These are phyloP conservation scores for Fusarium sp. DNA, from an alignment of 2,329 filamentous ascomycete species.

Conservation along the genomic window DNA sequence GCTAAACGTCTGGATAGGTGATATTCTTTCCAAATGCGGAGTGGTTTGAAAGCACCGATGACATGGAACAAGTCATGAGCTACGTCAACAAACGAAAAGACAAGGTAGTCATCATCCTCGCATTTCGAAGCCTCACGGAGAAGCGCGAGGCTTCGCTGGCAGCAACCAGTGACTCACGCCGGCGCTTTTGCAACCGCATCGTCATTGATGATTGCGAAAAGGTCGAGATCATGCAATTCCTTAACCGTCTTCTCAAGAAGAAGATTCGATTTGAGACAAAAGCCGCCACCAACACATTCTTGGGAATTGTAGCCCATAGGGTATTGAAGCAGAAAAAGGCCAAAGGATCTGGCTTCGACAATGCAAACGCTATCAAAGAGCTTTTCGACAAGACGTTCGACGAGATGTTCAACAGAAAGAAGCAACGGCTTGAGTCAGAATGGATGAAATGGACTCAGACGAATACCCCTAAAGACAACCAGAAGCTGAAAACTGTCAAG, in stretches of 20 bases:
- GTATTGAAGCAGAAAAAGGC: not conserved
- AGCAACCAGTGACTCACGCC: not conserved
- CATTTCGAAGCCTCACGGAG: too few species aligned
- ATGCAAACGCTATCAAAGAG: not conserved
- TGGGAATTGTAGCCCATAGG: not conserved
- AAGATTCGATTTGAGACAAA: not conserved
- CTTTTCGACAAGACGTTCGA: not conserved
- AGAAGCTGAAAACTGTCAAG: not conserved
- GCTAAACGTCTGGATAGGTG: too few species aligned
- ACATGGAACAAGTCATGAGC: too few species aligned
- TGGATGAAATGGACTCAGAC: not conserved
- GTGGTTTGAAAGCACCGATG: too few species aligned
- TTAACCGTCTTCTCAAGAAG: not conserved
- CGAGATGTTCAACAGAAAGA: not conserved
- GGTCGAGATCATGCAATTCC: not conserved
- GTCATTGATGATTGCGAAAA: not conserved
- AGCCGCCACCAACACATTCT: not conserved
- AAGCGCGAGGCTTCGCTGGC: not conserved
- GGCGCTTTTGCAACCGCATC: not conserved
- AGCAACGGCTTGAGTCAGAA: not conserved
- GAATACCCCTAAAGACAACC: not conserved
- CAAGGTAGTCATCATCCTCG: too few species aligned
- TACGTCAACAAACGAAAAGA: not conserved
- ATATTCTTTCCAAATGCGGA: too few species aligned
- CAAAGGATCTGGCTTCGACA: not conserved